phyloP scores from a whole-genome alignment of 495 filamentous ascomycete species.

The Penicillium subrubescens region DNA sequence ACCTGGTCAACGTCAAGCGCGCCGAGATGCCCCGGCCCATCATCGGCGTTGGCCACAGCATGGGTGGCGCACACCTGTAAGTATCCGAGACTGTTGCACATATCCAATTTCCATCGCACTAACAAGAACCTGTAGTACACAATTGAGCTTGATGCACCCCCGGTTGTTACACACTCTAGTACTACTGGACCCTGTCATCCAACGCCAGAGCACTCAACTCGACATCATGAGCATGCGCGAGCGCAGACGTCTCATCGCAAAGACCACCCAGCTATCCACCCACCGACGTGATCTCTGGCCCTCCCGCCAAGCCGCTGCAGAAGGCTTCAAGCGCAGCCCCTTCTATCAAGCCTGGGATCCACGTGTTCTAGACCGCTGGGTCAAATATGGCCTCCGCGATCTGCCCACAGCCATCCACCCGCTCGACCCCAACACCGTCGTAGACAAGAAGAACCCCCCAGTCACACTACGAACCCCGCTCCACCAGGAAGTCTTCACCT shows the following conservation, averaged over 20 bases:
- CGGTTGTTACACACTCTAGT: conserved; percentile 76
- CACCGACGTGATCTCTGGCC: conserved; percentile 74
- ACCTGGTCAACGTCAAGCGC: conserved; percentile 83
- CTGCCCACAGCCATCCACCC: conserved; percentile 63
- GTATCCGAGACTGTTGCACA: conserved; percentile 13
- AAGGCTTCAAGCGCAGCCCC: conserved; percentile 57
- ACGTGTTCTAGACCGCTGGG: conserved; percentile 67
- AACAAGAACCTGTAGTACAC: conserved; percentile 34
- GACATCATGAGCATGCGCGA: conserved; percentile 29
- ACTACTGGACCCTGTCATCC: conserved; percentile 80
- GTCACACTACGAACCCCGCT: conserved; percentile 62
- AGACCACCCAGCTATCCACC: conserved; percentile 56
- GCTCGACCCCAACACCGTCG: conserved; percentile 19
- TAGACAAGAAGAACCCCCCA: conserved; percentile 36
- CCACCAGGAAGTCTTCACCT: conserved; percentile 66
- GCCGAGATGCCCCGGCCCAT: conserved; percentile 81
- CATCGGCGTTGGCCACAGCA: conserved; percentile 89
- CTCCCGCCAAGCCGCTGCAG: conserved; percentile 60
- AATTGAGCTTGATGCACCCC: conserved; percentile 74
- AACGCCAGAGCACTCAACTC: conserved; percentile 50
- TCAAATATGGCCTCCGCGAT: conserved; percentile 64
- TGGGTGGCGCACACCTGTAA: conserved; percentile 72
- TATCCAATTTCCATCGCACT: neutral
- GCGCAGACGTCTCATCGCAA: conserved; percentile 33
- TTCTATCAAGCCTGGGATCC: conserved; percentile 80